Evolutionary conservation across 805 yeast species (phyloP).

Genomic region (Saturnispora diversa): DNA sequence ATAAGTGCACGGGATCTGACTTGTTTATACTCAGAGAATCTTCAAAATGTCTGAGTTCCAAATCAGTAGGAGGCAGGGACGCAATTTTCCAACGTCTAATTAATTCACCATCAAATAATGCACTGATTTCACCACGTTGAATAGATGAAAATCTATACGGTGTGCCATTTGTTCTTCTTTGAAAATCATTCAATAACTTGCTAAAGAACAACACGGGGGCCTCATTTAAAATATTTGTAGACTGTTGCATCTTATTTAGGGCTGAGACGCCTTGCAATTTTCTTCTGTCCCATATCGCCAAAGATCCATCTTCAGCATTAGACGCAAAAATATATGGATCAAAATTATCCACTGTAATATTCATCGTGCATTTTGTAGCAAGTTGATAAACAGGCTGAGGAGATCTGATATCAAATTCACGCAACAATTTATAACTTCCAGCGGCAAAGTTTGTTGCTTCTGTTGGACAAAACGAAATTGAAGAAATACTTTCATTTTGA

Average conservation of each 20-base stretch:
- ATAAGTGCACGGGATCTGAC: constrained; percentile 16
- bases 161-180: constrained; percentile 49
- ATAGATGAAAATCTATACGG: constrained; percentile 64
- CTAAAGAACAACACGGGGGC: constrained; percentile 50
- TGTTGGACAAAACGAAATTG: constrained; percentile 59
- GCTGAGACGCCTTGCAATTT: constrained; percentile 32
- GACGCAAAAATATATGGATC: constrained; percentile 63
- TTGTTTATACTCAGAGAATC: constrained; percentile 15
- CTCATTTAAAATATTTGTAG: constrained; percentile 30
- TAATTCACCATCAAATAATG: constrained; percentile 68
- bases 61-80: constrained; percentile 35
- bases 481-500: constrained; percentile 66
- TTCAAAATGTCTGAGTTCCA: constrained; percentile 21
- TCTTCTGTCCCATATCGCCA: constrained; percentile 77
- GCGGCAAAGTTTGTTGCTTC: constrained; percentile 49
- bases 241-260: constrained; percentile 10
- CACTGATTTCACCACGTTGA: constrained; percentile 65
- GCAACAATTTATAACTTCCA: constrained; percentile 67
- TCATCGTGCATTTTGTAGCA: constrained; percentile 65
- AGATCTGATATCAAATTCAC: constrained; percentile 69
- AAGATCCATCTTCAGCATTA: constrained; percentile 73
- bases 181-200: constrained; percentile 52
- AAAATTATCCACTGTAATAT: constrained; percentile 61
- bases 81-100: constrained; percentile 79
- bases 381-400: constrained; percentile 62